Evolutionary conservation across 1,139 yeast species (phyloP), one percentile per base, ranked within the genome.

Genomic region (Diutina rugosa): DNA sequence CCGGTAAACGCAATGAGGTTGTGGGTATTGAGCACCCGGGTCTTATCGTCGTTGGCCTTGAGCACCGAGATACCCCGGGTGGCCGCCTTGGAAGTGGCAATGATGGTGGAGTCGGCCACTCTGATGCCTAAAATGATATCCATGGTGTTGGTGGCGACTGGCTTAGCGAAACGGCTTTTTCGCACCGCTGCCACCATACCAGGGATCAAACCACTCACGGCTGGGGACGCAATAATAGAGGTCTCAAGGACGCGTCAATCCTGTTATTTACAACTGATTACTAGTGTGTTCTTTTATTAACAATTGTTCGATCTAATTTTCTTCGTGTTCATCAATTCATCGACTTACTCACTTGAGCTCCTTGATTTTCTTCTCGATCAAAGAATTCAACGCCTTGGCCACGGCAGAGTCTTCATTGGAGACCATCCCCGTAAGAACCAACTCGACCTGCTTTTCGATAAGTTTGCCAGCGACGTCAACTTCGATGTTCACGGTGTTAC

Each of bases 401-500:
- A 76, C 71, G 1, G 71, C 66, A 62, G 77, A 73, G 52, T 71
- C 70, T 9, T 69, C 67, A 55, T 78, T 76, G 28, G 68, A 68
- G 38, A 87, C 73, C 67, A 86, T 89, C 46, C 78, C 76, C 55
- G 76, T 74, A 61, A 86, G 70, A 56, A 77, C 77, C 54, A 78
- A 61, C 57, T 77, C 80, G 56, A 93, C 85, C 70, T 91, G 98
- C 69, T 88, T 84, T 66, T 89, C 97, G 60, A 93, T 83, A 61
- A 91, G 78, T 70, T 93, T 93, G 28, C 98, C 99, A 55, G 95
- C 87, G 56, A 91, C 75, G 69, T 93, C 99, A 29, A 93, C 99
- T 71, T 93, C 99, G 56, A 95, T 84, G 64, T 93, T 95, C 53
- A 93, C 95, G 28, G 68, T 63, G 48, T 80, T 87, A 1, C 90